These are phyloP conservation scores for Tolypocladium cylindrosporum DNA, from an alignment of 2,329 filamentous ascomycete genomes.

Conservation along the genomic window DNA sequence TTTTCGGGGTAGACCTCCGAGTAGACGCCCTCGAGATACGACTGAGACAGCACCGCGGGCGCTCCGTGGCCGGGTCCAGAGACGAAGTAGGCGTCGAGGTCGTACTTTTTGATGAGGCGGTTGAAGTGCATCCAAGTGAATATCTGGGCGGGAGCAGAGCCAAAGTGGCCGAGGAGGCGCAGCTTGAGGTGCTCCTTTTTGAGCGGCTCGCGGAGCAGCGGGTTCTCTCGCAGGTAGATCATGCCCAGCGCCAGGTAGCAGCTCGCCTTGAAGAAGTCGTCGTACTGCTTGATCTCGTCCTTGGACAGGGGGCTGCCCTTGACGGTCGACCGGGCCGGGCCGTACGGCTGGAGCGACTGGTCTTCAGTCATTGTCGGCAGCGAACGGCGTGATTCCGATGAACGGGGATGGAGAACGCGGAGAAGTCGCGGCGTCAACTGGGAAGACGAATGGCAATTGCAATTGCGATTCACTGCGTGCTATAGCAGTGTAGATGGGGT, in stretches of 20 bases:
- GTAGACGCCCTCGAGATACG: conserved; percentile 69
- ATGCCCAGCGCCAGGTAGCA: conserved; percentile 69
- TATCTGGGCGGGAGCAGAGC: conserved; percentile 69
- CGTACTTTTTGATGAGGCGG: conserved; percentile 70
- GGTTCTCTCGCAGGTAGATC: conserved; percentile 69
- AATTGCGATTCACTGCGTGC: background rate
- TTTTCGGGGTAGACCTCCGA: conserved; percentile 69
- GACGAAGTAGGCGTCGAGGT: conserved; percentile 62
- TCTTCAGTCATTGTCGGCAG: conserved; percentile 25
- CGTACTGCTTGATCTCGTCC: conserved; percentile 58
- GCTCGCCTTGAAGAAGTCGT: conserved; percentile 65
- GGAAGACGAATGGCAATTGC: background rate
- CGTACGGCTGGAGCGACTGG: conserved; percentile 54
- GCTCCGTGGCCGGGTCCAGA: conserved; percentile 72
- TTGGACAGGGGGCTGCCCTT: conserved; percentile 49
- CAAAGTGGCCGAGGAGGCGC: conserved; percentile 68
- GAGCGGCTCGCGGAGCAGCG: conserved; percentile 59
- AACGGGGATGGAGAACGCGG: no score
- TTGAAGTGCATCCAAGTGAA: conserved; percentile 81
- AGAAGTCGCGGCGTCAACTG: no score
- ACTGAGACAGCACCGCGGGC: conserved; percentile 64
- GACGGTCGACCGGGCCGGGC: conserved; percentile 54
- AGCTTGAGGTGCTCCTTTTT: conserved; percentile 62
- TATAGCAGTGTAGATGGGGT: background rate
- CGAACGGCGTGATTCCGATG: background rate